Conservation (phyloP, 176 grass and related monocot genomes). For the Lolium perenne region DNA sequence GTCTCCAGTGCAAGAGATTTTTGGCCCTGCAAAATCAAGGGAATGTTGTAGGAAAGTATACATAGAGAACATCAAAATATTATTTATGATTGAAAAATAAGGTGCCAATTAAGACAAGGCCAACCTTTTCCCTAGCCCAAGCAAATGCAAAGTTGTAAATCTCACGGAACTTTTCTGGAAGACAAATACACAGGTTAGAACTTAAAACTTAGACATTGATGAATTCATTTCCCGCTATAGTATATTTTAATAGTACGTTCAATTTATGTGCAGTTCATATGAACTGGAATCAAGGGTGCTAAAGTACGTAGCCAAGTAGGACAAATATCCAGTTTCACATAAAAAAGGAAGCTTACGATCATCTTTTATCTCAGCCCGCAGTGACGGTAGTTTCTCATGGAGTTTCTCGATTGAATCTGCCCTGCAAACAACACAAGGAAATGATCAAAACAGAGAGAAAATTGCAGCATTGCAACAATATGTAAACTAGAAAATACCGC, state of each 20-base stretch:
- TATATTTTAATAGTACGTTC: slow-evolving; percentile 12
- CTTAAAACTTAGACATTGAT: background rate
- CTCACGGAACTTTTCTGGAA: slow-evolving; percentile 95
- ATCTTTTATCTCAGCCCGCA: slow-evolving; percentile 92
- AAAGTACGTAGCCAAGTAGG: background rate
- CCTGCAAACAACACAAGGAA: slow-evolving; percentile 55
- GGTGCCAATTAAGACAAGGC: slow-evolving; percentile 14
- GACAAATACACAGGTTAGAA: slow-evolving; percentile 37
- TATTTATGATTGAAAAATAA: slow-evolving; percentile 12
- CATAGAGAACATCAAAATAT: slow-evolving; percentile 32
- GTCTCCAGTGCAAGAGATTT: slow-evolving; percentile 96
- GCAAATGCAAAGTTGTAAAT: slow-evolving; percentile 98
- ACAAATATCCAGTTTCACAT: slow-evolving; percentile 8
- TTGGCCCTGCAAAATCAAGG: slow-evolving; percentile 80
- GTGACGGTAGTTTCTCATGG: slow-evolving; percentile 79
- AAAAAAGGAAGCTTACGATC: slow-evolving; percentile 65
- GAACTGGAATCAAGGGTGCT: slow-evolving; percentile 5
- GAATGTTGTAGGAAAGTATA: slow-evolving; percentile 31
- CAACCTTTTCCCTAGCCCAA: slow-evolving; percentile 98
- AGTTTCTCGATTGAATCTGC: slow-evolving; percentile 94
- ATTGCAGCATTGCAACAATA: background rate
- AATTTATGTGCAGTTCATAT: background rate
- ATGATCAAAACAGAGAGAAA: slow-evolving; percentile 30
- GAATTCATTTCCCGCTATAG: slow-evolving; percentile 32
- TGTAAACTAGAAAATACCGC: background rate